Evolutionary conservation across 2,329 filamentous ascomycete species (phyloP).

Genomic region (Fusarium verrucosum): DNA sequence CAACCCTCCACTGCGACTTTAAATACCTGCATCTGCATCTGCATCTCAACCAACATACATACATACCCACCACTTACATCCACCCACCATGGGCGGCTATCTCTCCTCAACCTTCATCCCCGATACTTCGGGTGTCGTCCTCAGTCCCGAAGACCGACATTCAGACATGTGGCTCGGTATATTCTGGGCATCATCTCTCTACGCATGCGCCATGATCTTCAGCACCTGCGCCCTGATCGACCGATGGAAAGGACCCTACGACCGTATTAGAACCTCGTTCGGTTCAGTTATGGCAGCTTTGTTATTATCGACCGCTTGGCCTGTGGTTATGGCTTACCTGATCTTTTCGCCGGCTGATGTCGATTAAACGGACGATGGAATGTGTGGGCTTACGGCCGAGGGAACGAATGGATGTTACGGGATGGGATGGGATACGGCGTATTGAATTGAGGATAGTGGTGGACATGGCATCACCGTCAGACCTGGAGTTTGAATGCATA

Average conservation of each 20-base stretch:
- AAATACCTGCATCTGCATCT: background rate
- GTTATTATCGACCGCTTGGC: slow-evolving; percentile 50
- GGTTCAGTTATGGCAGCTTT: slow-evolving; percentile 47
- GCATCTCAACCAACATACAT: background rate
- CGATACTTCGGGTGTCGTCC: slow-evolving; percentile 50
- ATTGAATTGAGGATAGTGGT: slow-evolving; percentile 3
- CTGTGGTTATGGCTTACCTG: slow-evolving; percentile 50
- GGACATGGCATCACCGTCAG: slow-evolving; percentile 25
- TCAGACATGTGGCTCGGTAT: slow-evolving; percentile 48
- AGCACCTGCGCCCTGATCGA: slow-evolving; percentile 54
- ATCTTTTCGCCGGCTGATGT: slow-evolving; percentile 33
- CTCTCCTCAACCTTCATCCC: slow-evolving; percentile 52
- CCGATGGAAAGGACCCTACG: slow-evolving; percentile 54
- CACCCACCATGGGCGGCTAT: slow-evolving; percentile 52
- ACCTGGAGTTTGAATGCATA: slow-evolving; percentile 37
- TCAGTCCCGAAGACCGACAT: slow-evolving; percentile 46
- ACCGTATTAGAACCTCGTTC: slow-evolving; percentile 45
- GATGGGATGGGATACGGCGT: slow-evolving; percentile 22
- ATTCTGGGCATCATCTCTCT: slow-evolving; percentile 50
- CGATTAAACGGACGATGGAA: background rate
- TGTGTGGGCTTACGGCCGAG: background rate
- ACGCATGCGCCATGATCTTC: slow-evolving; percentile 54
- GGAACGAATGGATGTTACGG: background rate
- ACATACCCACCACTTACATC: slow-evolving; percentile 3
- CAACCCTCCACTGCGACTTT: background rate